Conservation (phyloP, 148 eudicot species). For the Rhododendron ovatum region DNA sequence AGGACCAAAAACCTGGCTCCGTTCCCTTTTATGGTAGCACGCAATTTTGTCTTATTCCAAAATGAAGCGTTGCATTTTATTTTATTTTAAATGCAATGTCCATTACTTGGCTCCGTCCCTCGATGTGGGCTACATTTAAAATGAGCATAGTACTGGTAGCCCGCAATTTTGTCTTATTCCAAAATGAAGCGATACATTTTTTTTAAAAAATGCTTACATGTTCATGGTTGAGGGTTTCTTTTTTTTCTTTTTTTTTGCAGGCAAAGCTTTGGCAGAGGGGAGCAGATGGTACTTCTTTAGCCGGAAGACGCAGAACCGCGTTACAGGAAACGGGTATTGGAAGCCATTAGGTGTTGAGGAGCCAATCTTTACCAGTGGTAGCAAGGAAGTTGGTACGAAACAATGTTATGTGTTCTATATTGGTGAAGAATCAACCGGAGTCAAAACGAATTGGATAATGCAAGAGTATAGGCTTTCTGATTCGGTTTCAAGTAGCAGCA, state of each 20-base stretch:
- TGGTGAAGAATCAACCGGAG: neutral
- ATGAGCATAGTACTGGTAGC: too few relatives aligned
- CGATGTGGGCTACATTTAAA: too few relatives aligned
- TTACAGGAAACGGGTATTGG: neutral
- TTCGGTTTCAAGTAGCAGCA: slow-evolving; percentile 19
- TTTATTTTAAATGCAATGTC: too few relatives aligned
- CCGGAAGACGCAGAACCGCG: neutral
- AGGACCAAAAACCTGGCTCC: too few relatives aligned
- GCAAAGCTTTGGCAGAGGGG: neutral
- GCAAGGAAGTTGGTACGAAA: neutral
- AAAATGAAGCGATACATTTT: too few relatives aligned
- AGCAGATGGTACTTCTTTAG: neutral
- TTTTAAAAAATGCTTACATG: too few relatives aligned
- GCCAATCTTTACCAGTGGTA: neutral
- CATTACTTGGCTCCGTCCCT: too few relatives aligned
- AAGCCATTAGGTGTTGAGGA: neutral
- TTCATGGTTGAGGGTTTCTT: neutral
- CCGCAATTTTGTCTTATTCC: too few relatives aligned
- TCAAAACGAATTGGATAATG: neutral
- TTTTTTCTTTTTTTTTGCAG: neutral
- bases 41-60: too few relatives aligned
- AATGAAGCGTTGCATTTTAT: too few relatives aligned
- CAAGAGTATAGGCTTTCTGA: slow-evolving; percentile 30
- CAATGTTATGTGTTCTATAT: neutral
- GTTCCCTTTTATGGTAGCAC: too few relatives aligned